Evolutionary conservation across 2,329 filamentous ascomycete species (phyloP), one percentile per base, ranked within the genome.

Genomic region (Nakataea oryzae): DNA sequence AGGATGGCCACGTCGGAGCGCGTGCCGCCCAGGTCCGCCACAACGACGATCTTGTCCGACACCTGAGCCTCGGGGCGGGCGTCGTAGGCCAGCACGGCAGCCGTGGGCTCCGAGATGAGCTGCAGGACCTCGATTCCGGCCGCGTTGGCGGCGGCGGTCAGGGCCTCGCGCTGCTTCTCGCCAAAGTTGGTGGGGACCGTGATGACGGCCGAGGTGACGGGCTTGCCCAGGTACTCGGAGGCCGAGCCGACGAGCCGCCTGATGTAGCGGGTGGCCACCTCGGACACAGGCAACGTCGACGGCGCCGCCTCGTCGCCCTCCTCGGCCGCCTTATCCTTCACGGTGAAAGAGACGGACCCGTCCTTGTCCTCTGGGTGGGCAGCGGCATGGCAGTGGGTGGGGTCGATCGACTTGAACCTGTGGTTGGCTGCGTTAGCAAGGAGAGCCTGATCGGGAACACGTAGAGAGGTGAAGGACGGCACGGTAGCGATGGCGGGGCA

Each of bases 361-460:
- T 86, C 83, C 68, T 82, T 77, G 67, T 96, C 88, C 74, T 90
- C 78, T 66, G 95, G 93, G 78, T 97, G 95, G 63, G 93, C 91
- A 62, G 92, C 96, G 69, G 91, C 89, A 75, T 97, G 93, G 82
- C 89, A 93, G 74, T 96, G 91, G 61, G 91, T 96, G 66, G 93
- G 91, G 76, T 99, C 95, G 82, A 99, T 96, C 67, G 91, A 89
- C 80, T 96, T 93, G 84, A 96, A 97, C 41, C 84, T 87, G 68
- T 50, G 28, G 58, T 8, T 13, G 29, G 1, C 30, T 32, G 14
- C 47, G 26, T 56, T 12, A 56, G 54, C 24, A 56, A 56, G 41
- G 54, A 56, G 54, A 2, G 27, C n/a, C 7, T 5, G 41, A n/a
- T 50, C 7, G 21, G 7, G 21, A 9, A 5, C 5, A 32, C 24